Conservation (phyloP, 768 basidiomycete species). For the Tulasnella sp. region DNA sequence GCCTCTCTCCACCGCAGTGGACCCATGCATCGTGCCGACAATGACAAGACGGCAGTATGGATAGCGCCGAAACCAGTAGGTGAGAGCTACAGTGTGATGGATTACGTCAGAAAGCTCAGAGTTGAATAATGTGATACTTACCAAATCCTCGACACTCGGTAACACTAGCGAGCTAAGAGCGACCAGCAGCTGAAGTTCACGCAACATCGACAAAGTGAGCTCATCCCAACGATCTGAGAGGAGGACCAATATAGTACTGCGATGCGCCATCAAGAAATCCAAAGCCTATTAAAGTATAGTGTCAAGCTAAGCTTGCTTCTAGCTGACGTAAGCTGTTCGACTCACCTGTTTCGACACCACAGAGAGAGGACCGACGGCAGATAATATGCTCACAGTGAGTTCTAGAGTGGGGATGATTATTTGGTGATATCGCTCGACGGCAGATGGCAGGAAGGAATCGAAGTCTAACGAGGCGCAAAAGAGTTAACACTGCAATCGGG, state of each 20-base stretch:
- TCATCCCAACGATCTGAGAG: slow-evolving; percentile 60
- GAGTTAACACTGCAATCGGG: background rate
- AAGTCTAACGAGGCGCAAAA: slow-evolving; percentile 38
- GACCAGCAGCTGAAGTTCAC: slow-evolving; percentile 71
- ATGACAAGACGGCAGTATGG: slow-evolving; percentile 61
- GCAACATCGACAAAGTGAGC: slow-evolving; percentile 50
- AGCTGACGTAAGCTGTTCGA: too few species aligned
- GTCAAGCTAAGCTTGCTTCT: background rate
- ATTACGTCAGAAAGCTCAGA: slow-evolving; percentile 20
- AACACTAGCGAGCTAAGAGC: slow-evolving; percentile 56
- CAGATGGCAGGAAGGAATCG: slow-evolving; percentile 78
- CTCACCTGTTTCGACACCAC: slow-evolving; percentile 58
- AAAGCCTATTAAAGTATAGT: slow-evolving; percentile 38
- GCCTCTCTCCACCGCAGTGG: slow-evolving; percentile 43
- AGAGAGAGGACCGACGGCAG: slow-evolving; percentile 62
- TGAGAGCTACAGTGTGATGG: slow-evolving; percentile 21
- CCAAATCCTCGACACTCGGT: slow-evolving; percentile 65
- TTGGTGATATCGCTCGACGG: slow-evolving; percentile 83
- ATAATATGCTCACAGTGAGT: slow-evolving; percentile 60
- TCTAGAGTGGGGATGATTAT: slow-evolving; percentile 78
- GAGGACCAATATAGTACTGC: slow-evolving; percentile 70
- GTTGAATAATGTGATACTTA: slow-evolving; percentile 27
- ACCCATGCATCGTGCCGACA: slow-evolving; percentile 61
- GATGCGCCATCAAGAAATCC: slow-evolving; percentile 70
- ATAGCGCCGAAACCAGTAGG: slow-evolving; percentile 69